Evolutionary conservation across 2,329 filamentous ascomycete genomes (phyloP), one percentile per base, ranked within the genome.

Genomic region (Paraphaeosphaeria minitans): DNA sequence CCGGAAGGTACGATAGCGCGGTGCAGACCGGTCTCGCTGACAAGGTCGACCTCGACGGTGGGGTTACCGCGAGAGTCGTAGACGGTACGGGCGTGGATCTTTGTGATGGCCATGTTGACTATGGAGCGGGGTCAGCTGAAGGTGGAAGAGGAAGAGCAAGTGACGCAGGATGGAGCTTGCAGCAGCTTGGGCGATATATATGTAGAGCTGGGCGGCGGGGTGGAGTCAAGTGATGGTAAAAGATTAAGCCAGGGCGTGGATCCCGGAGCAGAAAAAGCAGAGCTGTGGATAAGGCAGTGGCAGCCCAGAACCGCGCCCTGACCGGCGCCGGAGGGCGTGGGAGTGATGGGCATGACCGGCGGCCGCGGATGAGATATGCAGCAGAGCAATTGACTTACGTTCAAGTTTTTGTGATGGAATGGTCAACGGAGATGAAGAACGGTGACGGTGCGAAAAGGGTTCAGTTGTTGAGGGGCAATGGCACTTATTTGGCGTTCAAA

Each of bases 51-150:
- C 87, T 98, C 94, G 77, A 97, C 94, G 78, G 95, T 99, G 76
- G 95, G 95, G 89, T 99, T 99, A 79, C 87, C 87, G 71, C 95
- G 94, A 80, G 95, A 98, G 87, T 99, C 95, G 88, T 83, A 99
- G 85, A 99, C 93, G 77, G 90, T 93, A 79, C 95, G 81, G 66
- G 81, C 80, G 79, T 83, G 81, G 74, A 83, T 83, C 78, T 83
- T 83, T 69, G 77, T 78, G 76, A 83, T 83, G 69, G 91, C 84
- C 95, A 99, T 99, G 70, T 78, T 93, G 82, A 72, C 64, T 72
- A 59, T 63, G 52, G 58, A 57, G 56, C 54, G 51, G 64, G 57
- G 48, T 58, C 55, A 60, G 57, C 52, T 58, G 55, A 57, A 19
- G 14, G 43, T 33, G 42, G 39, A 61, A 48, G 49, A 57, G 61